phyloP scores from a whole-genome alignment of 352 stramenopile species.

The Phytopythium vexans region DNA sequence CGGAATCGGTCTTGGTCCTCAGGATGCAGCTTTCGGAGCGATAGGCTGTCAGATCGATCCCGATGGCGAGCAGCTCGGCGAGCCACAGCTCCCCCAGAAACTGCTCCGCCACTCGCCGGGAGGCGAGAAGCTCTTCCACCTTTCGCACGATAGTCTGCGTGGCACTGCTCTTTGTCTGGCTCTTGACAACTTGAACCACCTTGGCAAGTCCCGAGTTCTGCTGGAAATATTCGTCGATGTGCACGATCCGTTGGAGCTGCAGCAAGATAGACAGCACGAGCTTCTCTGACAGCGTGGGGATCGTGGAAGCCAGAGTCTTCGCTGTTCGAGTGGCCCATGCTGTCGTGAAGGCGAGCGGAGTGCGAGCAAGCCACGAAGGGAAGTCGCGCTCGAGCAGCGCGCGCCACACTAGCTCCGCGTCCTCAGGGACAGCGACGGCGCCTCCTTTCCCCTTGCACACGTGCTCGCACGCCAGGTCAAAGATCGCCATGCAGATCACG shows the following conservation, averaged over 20 bases:
- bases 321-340: slow-evolving; percentile 13
- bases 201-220: slow-evolving; percentile 31
- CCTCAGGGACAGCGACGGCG: slow-evolving; percentile 11
- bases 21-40: too few relatives aligned
- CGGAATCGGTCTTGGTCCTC: background rate
- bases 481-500: slow-evolving; percentile 22
- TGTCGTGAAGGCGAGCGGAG: slow-evolving; percentile 14
- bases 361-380: slow-evolving; percentile 9
- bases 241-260: slow-evolving; percentile 32
- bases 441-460: slow-evolving; percentile 17
- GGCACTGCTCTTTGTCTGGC: slow-evolving; percentile 10
- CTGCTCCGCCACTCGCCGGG: slow-evolving; percentile 24
- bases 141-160: slow-evolving; percentile 26
- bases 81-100: slow-evolving; percentile 53
- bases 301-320: slow-evolving; percentile 20
- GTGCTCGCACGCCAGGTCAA: slow-evolving; percentile 32
- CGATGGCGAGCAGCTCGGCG: slow-evolving; percentile 37
- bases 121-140: slow-evolving; percentile 24
- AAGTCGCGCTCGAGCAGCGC: slow-evolving; percentile 21
- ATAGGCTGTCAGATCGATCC: background rate
- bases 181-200: slow-evolving; percentile 17
- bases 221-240: slow-evolving; percentile 45
- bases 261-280: slow-evolving; percentile 31
- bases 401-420: slow-evolving; percentile 23
- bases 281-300: slow-evolving; percentile 28